Evolutionary conservation across 2,329 filamentous ascomycete genomes (phyloP), one percentile per base, ranked within the genome.

Genomic region (Davidsoniella eucalypti): DNA sequence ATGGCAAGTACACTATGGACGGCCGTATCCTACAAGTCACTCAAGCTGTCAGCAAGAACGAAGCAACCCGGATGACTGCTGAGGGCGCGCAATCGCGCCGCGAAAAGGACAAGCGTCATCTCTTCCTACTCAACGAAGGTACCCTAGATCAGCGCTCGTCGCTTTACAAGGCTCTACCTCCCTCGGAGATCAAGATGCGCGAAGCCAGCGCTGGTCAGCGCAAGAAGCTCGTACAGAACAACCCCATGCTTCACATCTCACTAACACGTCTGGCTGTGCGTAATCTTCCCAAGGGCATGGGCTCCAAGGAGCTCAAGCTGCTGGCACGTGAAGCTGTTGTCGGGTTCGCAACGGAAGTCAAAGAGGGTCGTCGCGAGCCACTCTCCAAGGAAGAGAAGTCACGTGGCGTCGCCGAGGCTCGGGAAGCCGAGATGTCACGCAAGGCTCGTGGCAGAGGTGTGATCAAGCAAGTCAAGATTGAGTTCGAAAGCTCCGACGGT

Each of bases 251-350:
- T 33, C 86, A 95, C 64, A 67, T 98, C 49, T 92, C 84, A 63
- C 71, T 98, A 47, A 94, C 87, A 6, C 84, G 92, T 59, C 76
- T 98, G 29, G 90, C 90, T 1, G 70, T 98, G 51, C 85, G 92
- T 57, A 98, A 98, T 61, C 74, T 98, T 4, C 92, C 92, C 2
- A 80, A 84, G 55, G 80, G 82, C 60, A 72, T 95, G 55, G 81
- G 75, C 21, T 84, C 85, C 21, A 96, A 94, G 64, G 84, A 86
- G 49, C 73, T 98, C 47, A 98, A 98, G 64, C 82, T 85, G 40
- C 75, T 98, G 43, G 92, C 92, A 9, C 79, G 92, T 56, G 78
- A 92, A 63, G 92, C 86, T n/a, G 78, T 95, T 10, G 92, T 96
- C 45, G 88, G 87, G 1, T 98, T 98, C 60, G 88, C 92, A 39